Conservation (phyloP, 2,329 filamentous ascomycete genomes). For the Rutstroemia sp. region DNA sequence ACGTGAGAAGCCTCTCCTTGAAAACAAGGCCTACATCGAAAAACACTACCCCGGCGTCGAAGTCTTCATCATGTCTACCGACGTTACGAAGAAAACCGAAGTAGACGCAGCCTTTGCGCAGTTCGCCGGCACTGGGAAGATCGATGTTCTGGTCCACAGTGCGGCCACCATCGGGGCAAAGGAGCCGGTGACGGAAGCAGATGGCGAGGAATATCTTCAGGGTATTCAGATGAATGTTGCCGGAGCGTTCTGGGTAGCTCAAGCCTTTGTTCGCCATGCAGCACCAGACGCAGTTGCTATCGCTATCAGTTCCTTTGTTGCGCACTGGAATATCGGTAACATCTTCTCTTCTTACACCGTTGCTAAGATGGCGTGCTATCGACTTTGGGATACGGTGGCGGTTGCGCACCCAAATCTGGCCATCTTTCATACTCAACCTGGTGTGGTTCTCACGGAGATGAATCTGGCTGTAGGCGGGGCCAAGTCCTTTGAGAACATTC, state of each 20-base stretch:
- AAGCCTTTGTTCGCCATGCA: background rate
- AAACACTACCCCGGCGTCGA: slow-evolving; percentile 30
- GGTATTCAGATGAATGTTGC: background rate
- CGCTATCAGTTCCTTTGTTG: background rate
- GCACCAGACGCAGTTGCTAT: background rate
- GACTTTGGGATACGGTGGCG: background rate
- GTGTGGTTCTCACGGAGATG: slow-evolving; percentile 26
- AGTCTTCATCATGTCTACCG: slow-evolving; percentile 28
- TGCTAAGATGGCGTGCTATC: background rate
- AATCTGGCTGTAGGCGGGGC: slow-evolving; percentile 22
- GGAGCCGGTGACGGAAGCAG: slow-evolving; percentile 25
- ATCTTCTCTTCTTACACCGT: background rate
- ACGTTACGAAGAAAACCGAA: slow-evolving; percentile 28
- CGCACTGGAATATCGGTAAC: too few species aligned
- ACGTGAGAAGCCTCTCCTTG: slow-evolving; percentile 28
- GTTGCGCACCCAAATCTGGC: slow-evolving; percentile 24
- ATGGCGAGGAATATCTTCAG: slow-evolving; percentile 18
- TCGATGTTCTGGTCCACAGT: slow-evolving; percentile 36
- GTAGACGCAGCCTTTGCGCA: slow-evolving; percentile 30
- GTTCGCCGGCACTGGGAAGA: slow-evolving; percentile 26
- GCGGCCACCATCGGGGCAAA: slow-evolving; percentile 30
- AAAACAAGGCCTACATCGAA: slow-evolving; percentile 32
- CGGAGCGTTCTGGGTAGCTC: background rate
- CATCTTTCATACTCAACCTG: slow-evolving; percentile 31
- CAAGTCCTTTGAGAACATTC: slow-evolving; percentile 13